Base-by-base conservation (phyloP, 768 basidiomycete species). In the Glaciozyma martinii region DNA sequence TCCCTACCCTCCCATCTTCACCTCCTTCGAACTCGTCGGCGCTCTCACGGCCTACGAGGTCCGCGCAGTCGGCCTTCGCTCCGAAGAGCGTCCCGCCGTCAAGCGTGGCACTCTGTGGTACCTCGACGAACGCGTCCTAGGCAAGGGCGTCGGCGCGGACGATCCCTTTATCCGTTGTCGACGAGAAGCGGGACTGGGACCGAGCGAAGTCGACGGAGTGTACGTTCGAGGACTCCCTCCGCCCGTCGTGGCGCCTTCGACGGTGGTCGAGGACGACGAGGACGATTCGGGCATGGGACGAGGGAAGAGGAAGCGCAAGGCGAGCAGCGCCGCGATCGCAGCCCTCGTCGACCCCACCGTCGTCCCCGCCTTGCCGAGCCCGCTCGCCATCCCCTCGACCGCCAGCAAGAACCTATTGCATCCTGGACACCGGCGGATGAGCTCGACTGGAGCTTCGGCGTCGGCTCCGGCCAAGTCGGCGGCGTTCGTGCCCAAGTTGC, bases 101-200 rank as follows among this genome's bases (percentile, higher is more conserved):
- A 74, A 74, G 61, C 66, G 73, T 30, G 73, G 73, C 43, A 71
- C 71, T 21, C 56, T 74, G 62, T 74, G 73, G 73, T 74, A 72
- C 63, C 65, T 74, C 37, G 63, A 72, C 42, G 66, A 67, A 37
- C 56, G 55, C 27, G 71, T 68, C 18, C 54, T 68, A 18, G 71
- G 71, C n/a, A 32, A 53, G 6, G 66, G 63, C 16, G 16, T 60
- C 5, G 66, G 66, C 3, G 47, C 55, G 5, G 66, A 65, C 19
- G 70, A 65, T 46, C 66, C 65, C 7, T 66, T 70, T 29, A 60
- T 65, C 16, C 63, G 69, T 0, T 70, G 69, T 49, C 57, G 65
- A 1, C 37, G 56, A 8, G 65, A 66, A 49, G 66, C 56, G 15
- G 66, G 64, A 5, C 54, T 67, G 21, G 43, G 44, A 2, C 64